A percentile compares a stretch with the other conserved stretches of the same genome.
Evolutionary conservation across 2,329 filamentous ascomycete genomes (phyloP).

Genomic region (Cordyceps fumosorosea): DNA sequence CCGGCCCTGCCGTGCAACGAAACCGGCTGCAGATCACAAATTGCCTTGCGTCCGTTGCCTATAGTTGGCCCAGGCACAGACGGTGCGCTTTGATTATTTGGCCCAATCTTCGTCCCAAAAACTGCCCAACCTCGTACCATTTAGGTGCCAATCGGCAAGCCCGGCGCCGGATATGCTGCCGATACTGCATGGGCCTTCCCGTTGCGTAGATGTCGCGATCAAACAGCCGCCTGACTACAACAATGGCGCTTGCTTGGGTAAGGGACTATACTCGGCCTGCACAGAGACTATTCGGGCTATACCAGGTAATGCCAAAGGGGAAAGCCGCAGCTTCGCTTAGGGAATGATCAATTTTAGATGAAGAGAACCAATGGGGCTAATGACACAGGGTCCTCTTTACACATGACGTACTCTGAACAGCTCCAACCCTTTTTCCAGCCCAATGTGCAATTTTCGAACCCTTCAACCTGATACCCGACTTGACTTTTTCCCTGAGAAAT

Average conservation of each 20-base stretch:
- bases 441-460: too few species aligned
- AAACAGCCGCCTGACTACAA: not conserved
- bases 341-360: too few species aligned
- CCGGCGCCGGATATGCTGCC: not conserved
- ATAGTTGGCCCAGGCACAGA: not conserved
- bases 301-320: not conserved
- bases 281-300: not conserved
- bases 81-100: not conserved
- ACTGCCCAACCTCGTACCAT: not conserved
- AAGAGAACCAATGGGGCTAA: too few species aligned
- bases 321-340: too few species aligned
- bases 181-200: not conserved
- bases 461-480: not conserved
- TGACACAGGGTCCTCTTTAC: too few species aligned
- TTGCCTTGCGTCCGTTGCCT: not conserved
- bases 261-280: not conserved
- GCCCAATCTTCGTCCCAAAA: not conserved
- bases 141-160: not conserved
- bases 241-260: not conserved
- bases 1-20: not conserved
- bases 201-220: not conserved
- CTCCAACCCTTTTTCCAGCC: too few species aligned
- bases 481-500: not conserved
- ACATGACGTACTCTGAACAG: too few species aligned
- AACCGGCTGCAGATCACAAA: not conserved